Base-by-base conservation (phyloP, 208 protist species). In the Leishmania amazonensis region DNA sequence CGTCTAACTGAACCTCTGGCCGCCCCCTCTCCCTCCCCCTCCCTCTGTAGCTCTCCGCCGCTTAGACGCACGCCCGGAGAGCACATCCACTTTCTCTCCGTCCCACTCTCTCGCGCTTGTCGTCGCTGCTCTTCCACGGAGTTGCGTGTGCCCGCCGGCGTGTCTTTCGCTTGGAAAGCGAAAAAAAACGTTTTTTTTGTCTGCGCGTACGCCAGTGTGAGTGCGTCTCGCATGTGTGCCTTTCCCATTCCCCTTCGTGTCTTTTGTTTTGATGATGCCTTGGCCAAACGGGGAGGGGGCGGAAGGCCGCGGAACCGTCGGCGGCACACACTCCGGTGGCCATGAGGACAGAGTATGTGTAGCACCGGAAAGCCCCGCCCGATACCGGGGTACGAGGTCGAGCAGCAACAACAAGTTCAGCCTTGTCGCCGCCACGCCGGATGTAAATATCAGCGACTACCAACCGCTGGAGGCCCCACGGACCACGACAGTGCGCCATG, bases 371-470 rank as follows among this genome's bases (percentile, higher is more conserved):
- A 60, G 21, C 53, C 5, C 40, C 19, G n/a, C 54, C 53, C 58
- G 17, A 58, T 9, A 40, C 57, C 40, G 15, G 38, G 7, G 40
- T 11, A 35, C 11, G 19, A 24, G 68, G 35, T 35, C 53, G 24
- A 38, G 31, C 57, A 47, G 57, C 75, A 78, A 7, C 13, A 72
- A 80, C 15, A n/a, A 49, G 13, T 72, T 15, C 8, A 71, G 60
- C 19, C 64, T 80, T 65, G 76, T 80, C 45, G 45, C 76, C 49
- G 62, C 76, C 19, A 72, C 58, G 8, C 76, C 76, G 28, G 76
- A 80, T 80, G 76, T 80, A 57, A 80, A 72, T 35, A 8, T 72
- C 45, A 72, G 38, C 51, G 76, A 73, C n/a, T 60, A 45, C 21
- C 64, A 80, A 40, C 9, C 62, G 11, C 57, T 60, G 53, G 57